Base-by-base conservation (phyloP, 169 alveolate species). In the Neospora caninum region DNA sequence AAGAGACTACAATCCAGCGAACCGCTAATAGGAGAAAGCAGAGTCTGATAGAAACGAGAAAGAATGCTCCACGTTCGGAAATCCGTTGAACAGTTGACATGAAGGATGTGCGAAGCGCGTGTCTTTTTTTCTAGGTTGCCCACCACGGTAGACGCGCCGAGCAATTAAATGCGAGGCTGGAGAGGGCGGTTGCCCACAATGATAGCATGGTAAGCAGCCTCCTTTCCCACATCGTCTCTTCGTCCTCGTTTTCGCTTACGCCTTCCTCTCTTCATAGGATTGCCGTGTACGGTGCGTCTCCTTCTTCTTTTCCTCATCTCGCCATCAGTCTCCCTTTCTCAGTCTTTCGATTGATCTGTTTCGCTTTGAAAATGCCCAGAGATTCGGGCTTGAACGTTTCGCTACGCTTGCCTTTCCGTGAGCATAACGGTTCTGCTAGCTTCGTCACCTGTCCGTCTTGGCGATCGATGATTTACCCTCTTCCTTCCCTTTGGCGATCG, bases 171-270 rank as follows among this genome's bases (percentile, higher is more conserved):
- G 89, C 36, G 67, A 82, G 41, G 67, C 39, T 82, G n/a, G 89
- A 82, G 39, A 82, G 39, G 29, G 89, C 89, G 9, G 67, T 82
- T 38, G 67, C 54, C 67, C 49, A 82, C 67, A 42, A 41, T 36
- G 89, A 82, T 69, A 45, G 70, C 89, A 22, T 31, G 89, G 89
- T 82, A 45, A 42, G 31, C 27, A 82, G 34, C 34, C n/a, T 20
- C 34, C 29, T 31, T 36, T 70, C 20, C 83, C 34, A n/a, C 13
- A n/a, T 0, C 83, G 18, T 0, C 25, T 0, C 34, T 31, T 31
- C 25, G 29, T 70, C 83, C 34, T 31, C 83, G 83, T 18, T 4
- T 10, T n/a, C 83, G 83, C 29, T 31, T 0, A 0, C 42, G 34
- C 83, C 83, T 18, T 70, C 34, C 25, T 31, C 39, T 10, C 25